phyloP scores from a whole-genome alignment of 805 yeast species.

The Kodamaea hsintzibuensis region DNA sequence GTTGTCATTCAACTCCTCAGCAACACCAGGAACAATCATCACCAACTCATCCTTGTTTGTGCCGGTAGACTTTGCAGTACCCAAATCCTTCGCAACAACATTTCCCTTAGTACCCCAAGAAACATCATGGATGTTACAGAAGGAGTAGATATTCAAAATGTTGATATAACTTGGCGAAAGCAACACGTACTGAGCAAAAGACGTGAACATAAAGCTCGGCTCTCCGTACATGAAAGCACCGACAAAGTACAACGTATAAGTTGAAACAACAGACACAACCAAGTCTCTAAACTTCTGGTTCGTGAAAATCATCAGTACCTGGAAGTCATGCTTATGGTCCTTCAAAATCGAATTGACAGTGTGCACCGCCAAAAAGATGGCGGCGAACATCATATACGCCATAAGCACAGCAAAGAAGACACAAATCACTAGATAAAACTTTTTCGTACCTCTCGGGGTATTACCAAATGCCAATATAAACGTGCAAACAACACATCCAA shows the following conservation, averaged over 20 bases:
- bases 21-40: conserved; percentile 63
- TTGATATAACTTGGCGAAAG: conserved; percentile 89
- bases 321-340: conserved; percentile 42
- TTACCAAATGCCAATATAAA: conserved; percentile 92
- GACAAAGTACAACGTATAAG: conserved; percentile 76
- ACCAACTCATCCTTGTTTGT: conserved; percentile 40
- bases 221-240: conserved; percentile 83
- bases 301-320: conserved; percentile 51
- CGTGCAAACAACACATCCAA: conserved; percentile 76
- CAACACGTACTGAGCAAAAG: conserved; percentile 79
- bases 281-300: conserved; percentile 80
- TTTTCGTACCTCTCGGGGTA: conserved; percentile 86
- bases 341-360: conserved; percentile 61
- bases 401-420: conserved; percentile 82
- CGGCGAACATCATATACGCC: conserved; percentile 88
- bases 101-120: conserved; percentile 98
- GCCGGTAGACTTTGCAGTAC: conserved; percentile 68
- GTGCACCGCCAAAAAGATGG: conserved; percentile 73
- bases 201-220: conserved; percentile 91
- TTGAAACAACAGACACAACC: conserved; percentile 80
- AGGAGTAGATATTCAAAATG: conserved; percentile 89
- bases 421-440: conserved; percentile 73
- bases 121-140: conserved; percentile 93
- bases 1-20: conserved; percentile 71
- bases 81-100: conserved; percentile 65